Evolutionary conservation across 2,329 filamentous ascomycete species (phyloP), one percentile per base, ranked within the genome.

Genomic region (Cladorrhinum sp.): DNA sequence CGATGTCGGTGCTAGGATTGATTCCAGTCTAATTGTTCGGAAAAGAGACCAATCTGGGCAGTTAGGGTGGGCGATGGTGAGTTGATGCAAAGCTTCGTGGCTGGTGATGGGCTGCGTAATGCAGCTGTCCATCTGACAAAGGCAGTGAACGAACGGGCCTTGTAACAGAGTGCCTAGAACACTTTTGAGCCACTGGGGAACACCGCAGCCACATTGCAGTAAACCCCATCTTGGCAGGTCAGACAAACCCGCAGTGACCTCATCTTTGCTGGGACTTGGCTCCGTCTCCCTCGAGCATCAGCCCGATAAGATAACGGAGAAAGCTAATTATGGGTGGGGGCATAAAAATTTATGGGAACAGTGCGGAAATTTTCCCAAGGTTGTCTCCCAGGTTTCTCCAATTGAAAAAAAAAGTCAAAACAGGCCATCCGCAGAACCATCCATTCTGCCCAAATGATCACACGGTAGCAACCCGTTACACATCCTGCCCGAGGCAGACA

Each of bases 221-320:
- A 36, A 12, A 36, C 9, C 32, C 32, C 16, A 36, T 10, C 32
- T 36, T 8, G 32, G 32, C 32, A 36, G 32, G 32, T 36, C 32
- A 36, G 16, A 36, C 12, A 36, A 36, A 36, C 23, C 53, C 53
- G 49, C 53, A 56, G 53, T 56, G 53, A 56, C 53, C 53, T 56
- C 53, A 56, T 56, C 18, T 48, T 32, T 56, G 53, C 53, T n/a
- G n/a, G 29, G 29, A 32, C 29, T 32, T 13, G 13, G 29, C 29
- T 32, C 7, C 13, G 29, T 32, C 13, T 32, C 29, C 13, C 7
- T 13, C 6, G 29, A 32, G 29, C 6, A n/a, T n/a, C 29, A 32
- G 29, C 13, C 24, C 49, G 64, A 67, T 65, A 67, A 64, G 64
- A 65, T 65, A 63, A 60, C 13, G 9, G 41, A 54, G 36, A 22